A percentile compares a stretch with the other conserved stretches of the same genome.
Evolutionary conservation across 805 yeast species (phyloP).

Genomic region (Kluyveromyces siamensis): DNA sequence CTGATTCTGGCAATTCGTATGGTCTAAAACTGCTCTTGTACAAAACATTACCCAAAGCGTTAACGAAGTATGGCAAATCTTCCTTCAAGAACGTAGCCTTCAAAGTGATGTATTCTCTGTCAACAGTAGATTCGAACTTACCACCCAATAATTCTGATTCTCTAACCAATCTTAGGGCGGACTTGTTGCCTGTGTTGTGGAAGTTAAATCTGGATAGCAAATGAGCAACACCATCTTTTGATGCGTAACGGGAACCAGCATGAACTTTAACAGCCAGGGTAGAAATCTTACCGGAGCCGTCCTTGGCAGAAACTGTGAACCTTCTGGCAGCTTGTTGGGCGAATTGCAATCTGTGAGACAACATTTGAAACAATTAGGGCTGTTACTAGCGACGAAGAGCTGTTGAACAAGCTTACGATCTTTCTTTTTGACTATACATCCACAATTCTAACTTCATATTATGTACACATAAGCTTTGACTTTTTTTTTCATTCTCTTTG

Average conservation of each 20-base stretch:
- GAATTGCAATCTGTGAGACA: slow-evolving; percentile 16
- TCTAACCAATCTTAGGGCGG: slow-evolving; percentile 88
- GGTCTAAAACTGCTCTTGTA: slow-evolving; percentile 66
- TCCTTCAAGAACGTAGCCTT: slow-evolving; percentile 76
- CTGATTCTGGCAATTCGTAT: slow-evolving; percentile 77
- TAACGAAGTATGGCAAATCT: slow-evolving; percentile 86
- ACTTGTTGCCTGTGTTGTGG: slow-evolving; percentile 70
- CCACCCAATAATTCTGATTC: slow-evolving; percentile 95
- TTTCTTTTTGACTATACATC: neutral
- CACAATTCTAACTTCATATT: neutral
- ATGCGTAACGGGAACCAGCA: slow-evolving; percentile 73
- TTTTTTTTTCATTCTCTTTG: neutral
- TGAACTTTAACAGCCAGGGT: slow-evolving; percentile 71
- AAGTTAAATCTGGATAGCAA: slow-evolving; percentile 75
- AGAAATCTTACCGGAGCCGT: slow-evolving; percentile 60
- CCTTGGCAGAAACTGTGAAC: slow-evolving; percentile 41
- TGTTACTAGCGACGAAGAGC: neutral
- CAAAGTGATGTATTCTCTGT: slow-evolving; percentile 79
- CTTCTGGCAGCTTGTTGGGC: slow-evolving; percentile 27
- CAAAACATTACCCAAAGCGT: slow-evolving; percentile 68
- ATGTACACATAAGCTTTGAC: neutral
- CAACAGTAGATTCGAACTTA: slow-evolving; percentile 52
- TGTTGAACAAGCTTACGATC: neutral
- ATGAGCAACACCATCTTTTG: slow-evolving; percentile 77
- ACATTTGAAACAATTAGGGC: slow-evolving; percentile 5